These are phyloP conservation scores for Fusarium protoensiforme DNA, from an alignment of 2,329 filamentous ascomycete species.

Conservation along the genomic window DNA sequence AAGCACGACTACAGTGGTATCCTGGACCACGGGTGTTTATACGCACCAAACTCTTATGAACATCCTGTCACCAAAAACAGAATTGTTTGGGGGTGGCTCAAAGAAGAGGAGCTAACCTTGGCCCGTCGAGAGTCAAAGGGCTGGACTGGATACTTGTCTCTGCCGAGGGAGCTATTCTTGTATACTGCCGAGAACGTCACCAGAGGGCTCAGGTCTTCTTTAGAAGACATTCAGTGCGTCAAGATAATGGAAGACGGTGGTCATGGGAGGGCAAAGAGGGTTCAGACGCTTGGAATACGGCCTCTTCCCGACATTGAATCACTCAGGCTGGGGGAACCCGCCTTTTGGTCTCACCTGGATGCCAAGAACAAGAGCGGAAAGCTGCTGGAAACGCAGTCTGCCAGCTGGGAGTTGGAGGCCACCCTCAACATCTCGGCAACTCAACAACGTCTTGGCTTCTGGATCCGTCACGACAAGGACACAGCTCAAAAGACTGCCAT, in stretches of 20 bases:
- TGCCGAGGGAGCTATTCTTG: slow-evolving; percentile 58
- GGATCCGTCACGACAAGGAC: slow-evolving; percentile 43
- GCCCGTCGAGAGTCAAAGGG: slow-evolving; percentile 55
- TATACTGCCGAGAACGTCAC: slow-evolving; percentile 50
- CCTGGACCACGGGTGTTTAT: slow-evolving; percentile 60
- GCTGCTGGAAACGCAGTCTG: slow-evolving; percentile 1
- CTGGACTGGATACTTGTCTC: slow-evolving; percentile 61
- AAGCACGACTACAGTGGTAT: slow-evolving; percentile 55
- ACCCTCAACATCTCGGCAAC: slow-evolving; percentile 25
- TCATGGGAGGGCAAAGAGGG: slow-evolving; percentile 42
- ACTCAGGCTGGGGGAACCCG: slow-evolving; percentile 28
- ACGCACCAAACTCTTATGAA: slow-evolving; percentile 61
- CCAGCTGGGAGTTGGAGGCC: slow-evolving; percentile 42
- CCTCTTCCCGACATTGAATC: slow-evolving; percentile 33
- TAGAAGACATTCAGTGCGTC: slow-evolving; percentile 56
- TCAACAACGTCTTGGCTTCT: slow-evolving; percentile 31
- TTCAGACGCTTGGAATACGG: slow-evolving; percentile 57
- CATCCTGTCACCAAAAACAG: slow-evolving; percentile 54
- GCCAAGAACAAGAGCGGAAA: not conserved
- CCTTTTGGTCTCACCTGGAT: slow-evolving; percentile 18
- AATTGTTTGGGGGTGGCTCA: slow-evolving; percentile 62
- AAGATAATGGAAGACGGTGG: slow-evolving; percentile 30
- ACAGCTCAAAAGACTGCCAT: slow-evolving; percentile 49
- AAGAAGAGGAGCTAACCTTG: slow-evolving; percentile 60
- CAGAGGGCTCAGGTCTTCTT: slow-evolving; percentile 47